Conservation (phyloP, 2,329 filamentous ascomycete genomes). For the Colletotrichum nymphaeae region DNA sequence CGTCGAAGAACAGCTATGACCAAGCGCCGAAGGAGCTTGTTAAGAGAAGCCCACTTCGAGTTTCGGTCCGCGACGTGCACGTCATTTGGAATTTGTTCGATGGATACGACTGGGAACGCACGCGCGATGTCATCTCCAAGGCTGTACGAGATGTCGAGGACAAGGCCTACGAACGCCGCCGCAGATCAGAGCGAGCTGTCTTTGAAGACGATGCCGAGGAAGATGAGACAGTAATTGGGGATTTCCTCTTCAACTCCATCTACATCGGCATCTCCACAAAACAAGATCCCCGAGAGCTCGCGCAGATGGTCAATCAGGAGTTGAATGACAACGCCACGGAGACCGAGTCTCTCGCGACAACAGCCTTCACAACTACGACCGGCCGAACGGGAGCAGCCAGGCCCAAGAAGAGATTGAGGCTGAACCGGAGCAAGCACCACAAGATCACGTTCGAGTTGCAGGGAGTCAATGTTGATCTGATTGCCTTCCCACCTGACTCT, state of each 20-base stretch:
- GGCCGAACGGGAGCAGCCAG: conserved; percentile 58
- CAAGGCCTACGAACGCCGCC: conserved; percentile 80
- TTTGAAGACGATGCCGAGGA: conserved; percentile 77
- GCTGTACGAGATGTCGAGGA: conserved; percentile 89
- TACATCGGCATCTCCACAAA: conserved; percentile 94
- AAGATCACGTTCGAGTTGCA: conserved; percentile 96
- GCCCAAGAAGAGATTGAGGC: conserved; percentile 69
- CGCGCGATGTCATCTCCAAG: conserved; percentile 85
- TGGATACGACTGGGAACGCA: conserved; percentile 95
- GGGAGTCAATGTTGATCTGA: conserved; percentile 84
- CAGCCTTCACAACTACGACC: conserved; percentile 72
- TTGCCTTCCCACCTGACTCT: conserved; percentile 80
- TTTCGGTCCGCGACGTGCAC: conserved; percentile 87
- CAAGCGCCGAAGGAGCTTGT: conserved; percentile 70
- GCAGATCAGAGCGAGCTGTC: conserved; percentile 64
- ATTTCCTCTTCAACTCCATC: conserved; percentile 98
- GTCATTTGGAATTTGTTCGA: conserved; percentile 98
- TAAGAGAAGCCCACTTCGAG: conserved; percentile 76
- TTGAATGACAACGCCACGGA: conserved; percentile 89
- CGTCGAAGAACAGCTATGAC: conserved; percentile 79
- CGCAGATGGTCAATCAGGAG: conserved; percentile 86
- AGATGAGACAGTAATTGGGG: conserved; percentile 88
- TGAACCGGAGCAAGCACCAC: conserved; percentile 88
- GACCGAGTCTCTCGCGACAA: conserved; percentile 88
- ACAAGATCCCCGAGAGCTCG: conserved; percentile 83